These are phyloP conservation scores for Oryza glaberrima DNA, from an alignment of 176 grass and related monocot genomes.

Conservation along the genomic window DNA sequence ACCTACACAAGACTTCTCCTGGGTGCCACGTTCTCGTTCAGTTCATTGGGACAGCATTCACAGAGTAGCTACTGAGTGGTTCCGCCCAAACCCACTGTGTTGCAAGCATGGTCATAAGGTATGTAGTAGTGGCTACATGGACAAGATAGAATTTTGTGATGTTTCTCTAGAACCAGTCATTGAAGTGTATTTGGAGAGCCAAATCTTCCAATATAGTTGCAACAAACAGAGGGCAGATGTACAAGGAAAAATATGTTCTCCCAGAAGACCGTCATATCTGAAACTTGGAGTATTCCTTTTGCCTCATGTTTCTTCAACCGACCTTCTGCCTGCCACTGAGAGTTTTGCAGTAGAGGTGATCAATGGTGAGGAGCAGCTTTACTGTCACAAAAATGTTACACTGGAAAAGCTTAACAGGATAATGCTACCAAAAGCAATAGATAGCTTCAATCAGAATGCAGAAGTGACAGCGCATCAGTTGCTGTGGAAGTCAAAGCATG, in stretches of 20 bases:
- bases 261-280: not conserved
- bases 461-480: slow-evolving; percentile 5
- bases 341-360: not conserved
- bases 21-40: not conserved
- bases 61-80: not conserved
- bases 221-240: not conserved
- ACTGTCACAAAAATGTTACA: not conserved
- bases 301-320: not conserved
- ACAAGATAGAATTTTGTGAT: not conserved
- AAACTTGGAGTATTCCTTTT: not conserved
- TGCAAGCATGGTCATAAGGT: slow-evolving; percentile 6
- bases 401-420: not conserved
- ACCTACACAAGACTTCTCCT: not conserved
- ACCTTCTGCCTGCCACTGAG: not conserved
- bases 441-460: not conserved
- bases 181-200: too few species aligned
- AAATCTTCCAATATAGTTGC: not conserved
- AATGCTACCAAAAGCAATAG: slow-evolving; percentile 22
- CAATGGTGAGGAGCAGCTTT: not conserved
- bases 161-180: not conserved
- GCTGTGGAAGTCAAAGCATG: slow-evolving; percentile 24
- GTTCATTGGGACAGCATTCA: not conserved
- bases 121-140: not conserved
- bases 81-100: slow-evolving; percentile 28
- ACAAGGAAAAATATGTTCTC: not conserved